Conservation (phyloP, 768 basidiomycete genomes). For the Wakefieldia striispora region DNA sequence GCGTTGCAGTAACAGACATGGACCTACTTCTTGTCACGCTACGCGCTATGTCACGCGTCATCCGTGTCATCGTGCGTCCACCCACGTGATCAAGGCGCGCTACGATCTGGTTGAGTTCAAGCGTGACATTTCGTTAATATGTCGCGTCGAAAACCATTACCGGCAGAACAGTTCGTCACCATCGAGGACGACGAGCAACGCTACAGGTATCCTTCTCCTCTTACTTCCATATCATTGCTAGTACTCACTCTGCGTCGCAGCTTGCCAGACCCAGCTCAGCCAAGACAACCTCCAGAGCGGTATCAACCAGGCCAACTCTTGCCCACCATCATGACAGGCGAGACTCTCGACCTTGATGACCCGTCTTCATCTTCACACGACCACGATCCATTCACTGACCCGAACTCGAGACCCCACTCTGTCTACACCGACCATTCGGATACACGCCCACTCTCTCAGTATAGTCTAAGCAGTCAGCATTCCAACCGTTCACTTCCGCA, state of each 20-base stretch:
- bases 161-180: background rate
- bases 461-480: conserved; percentile 37
- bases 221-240: background rate
- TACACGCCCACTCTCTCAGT: conserved; percentile 31
- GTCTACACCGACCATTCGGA: conserved; percentile 27
- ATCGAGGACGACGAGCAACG: conserved; percentile 2
- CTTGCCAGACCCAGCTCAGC: conserved; percentile 2
- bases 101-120: background rate
- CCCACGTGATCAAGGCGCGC: conserved; percentile 20
- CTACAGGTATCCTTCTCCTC: conserved; percentile 4
- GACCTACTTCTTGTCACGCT: conserved; percentile 7
- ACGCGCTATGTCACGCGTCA: conserved; percentile 21
- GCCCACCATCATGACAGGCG: conserved; percentile 62
- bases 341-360: conserved; percentile 55
- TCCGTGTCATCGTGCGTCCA: background rate
- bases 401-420: conserved; percentile 29
- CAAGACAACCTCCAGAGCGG: conserved; percentile 28
- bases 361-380: conserved; percentile 28
- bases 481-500: conserved; percentile 31
- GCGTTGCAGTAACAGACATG: background rate
- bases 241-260: conserved; percentile 5
- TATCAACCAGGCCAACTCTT: conserved; percentile 64
- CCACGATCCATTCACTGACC: conserved; percentile 29
- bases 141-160: conserved; percentile 24
- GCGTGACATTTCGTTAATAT: background rate